Base-by-base conservation (phyloP, 257 asterid species). In the Thymus quinquecostatus region DNA sequence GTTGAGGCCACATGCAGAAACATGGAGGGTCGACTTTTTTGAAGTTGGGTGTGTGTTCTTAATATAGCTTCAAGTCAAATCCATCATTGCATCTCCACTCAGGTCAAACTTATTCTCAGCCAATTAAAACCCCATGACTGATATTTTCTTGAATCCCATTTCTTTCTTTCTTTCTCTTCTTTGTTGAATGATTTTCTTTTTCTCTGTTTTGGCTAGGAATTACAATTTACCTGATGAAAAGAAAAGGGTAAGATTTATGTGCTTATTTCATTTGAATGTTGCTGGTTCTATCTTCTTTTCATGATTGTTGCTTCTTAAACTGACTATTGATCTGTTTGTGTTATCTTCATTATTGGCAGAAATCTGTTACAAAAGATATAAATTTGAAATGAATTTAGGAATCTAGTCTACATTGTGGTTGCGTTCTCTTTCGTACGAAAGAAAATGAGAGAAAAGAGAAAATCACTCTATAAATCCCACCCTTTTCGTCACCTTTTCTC, bases 81-180 rank as follows among this genome's bases (percentile, higher is more conserved):
- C 34, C 72, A 81, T 71, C 36, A 84, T 76, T 71, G 73, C 60
- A 73, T 64, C 69, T 77, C 73, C 80, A 78, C 78, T 77, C 44
- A 48, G 53, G 64, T 21, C 21, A 21, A 21, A 21, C 21, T 21
- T 41, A 63, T 40, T 32, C 69, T 54, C 3, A 2, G 54, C 63
- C 54, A 73, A 45, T 41, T 21, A 21, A 84, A 71, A 29, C n/a
- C 48, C n/a, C 53, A 44, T 73, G 41, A 70, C 53, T 67, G 51
- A 68, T 71, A 50, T 50, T 84, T 72, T 68, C 64, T 28, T 59
- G 38, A 51, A 63, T 60, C 64, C 62, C 71, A 53, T 54, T 67
- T 21, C 21, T 21, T 66, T 68, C 58, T 50, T 56, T 58, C n/a
- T 60, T 64, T 43, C 43, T 65, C 64, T 21, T 60, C 34, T 6